These are phyloP conservation scores for Jaenimonas drosophilae DNA, from an alignment of 208 protist genomes.

Conservation along the genomic window DNA sequence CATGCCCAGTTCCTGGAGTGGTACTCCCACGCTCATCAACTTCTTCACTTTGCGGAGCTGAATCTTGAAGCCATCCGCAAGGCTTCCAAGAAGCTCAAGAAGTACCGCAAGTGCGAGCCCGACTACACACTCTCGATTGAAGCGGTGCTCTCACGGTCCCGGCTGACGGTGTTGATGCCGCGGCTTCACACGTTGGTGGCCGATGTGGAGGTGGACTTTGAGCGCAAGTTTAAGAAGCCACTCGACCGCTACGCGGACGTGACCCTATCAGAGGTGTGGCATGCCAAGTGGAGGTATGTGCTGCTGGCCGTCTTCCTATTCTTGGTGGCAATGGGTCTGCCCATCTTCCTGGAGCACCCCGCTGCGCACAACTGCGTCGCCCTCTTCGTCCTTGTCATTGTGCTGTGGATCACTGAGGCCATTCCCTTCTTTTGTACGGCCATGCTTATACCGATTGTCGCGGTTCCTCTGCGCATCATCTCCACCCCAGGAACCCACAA, in stretches of 20 bases:
- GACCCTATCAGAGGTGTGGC: conserved; percentile 53
- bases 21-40: conserved; percentile 80
- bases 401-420: conserved; percentile 89
- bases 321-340: conserved; percentile 39
- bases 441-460: conserved; percentile 87
- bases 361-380: conserved; percentile 86
- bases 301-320: conserved; percentile 66
- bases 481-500: conserved; percentile 37
- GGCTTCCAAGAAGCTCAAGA: conserved; percentile 81
- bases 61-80: conserved; percentile 85
- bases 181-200: conserved; percentile 53
- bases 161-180: conserved; percentile 62
- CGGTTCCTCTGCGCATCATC: conserved; percentile 76
- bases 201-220: conserved; percentile 59
- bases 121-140: conserved; percentile 72
- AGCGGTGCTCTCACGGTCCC: conserved; percentile 56
- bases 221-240: conserved; percentile 78
- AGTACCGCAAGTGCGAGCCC: conserved; percentile 58
- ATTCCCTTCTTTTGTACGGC: conserved; percentile 89
- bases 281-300: conserved; percentile 69
- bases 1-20: conserved; percentile 74
- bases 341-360: conserved; percentile 47
- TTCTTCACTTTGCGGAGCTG: conserved; percentile 86
- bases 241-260: conserved; percentile 78
- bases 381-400: conserved; percentile 76